These are phyloP conservation scores for Sphagnum contortum DNA, from an alignment of 225 moss, liverwort and hornwort species.

Conservation along the genomic window DNA sequence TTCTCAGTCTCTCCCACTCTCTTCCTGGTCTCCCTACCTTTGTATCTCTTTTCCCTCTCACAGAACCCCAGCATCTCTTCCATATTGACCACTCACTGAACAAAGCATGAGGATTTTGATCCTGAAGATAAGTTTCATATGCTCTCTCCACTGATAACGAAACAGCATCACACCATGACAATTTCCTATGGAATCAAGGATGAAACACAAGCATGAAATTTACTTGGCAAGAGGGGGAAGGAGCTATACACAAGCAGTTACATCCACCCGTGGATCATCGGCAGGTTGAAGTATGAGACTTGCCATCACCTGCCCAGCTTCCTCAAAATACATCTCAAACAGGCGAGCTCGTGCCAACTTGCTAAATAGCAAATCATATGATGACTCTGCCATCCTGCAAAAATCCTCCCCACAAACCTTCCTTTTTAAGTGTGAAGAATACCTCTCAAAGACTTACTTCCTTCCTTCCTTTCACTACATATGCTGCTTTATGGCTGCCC, in stretches of 20 bases:
- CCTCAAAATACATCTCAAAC: slow-evolving; percentile 81
- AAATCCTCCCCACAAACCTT: neutral
- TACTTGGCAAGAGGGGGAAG: neutral
- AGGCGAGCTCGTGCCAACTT: slow-evolving; percentile 73
- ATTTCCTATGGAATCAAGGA: too few species aligned
- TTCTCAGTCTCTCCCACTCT: too few species aligned
- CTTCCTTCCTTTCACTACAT: too few species aligned
- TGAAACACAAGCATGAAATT: neutral
- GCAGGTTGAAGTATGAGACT: slow-evolving; percentile 83
- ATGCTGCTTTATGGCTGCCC: too few species aligned
- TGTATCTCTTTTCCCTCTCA: too few species aligned
- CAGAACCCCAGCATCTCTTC: too few species aligned
- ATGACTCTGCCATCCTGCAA: slow-evolving; percentile 88
- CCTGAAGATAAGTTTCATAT: too few species aligned
- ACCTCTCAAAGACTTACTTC: neutral
- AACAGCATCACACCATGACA: too few species aligned
- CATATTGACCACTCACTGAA: too few species aligned
- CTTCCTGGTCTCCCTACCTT: too few species aligned
- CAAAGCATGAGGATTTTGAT: too few species aligned
- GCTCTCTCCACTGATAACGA: too few species aligned
- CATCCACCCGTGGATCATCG: slow-evolving; percentile 83
- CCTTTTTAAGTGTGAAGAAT: neutral
- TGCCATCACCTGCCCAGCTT: slow-evolving; percentile 60
- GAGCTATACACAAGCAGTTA: slow-evolving; percentile 48
- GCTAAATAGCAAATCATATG: slow-evolving; percentile 87